Evolutionary conservation across 1,284 basidiomycete genomes (phyloP), one percentile per base, ranked within the genome.

Genomic region (Pterula multifida): DNA sequence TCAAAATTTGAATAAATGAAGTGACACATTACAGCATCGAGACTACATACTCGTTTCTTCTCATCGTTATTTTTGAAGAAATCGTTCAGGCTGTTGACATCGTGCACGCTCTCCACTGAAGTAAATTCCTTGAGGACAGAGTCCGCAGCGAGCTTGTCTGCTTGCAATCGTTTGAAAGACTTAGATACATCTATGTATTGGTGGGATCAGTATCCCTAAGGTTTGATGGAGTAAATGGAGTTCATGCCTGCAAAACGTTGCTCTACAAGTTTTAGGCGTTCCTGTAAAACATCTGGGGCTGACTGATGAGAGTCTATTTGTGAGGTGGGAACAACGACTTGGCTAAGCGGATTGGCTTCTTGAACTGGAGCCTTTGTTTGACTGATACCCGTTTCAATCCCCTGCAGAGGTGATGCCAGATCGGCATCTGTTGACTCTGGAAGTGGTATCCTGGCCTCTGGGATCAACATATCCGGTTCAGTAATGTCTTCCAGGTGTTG

Each of bases 81-180:
- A 48, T 86, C 82, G 23, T 81, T 78, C 26, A 96, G 67, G 3
- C 78, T 81, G 49, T 79, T 74, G 3, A 69, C 61, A 56, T 94
- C 85, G 28, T 73, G 68, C 11, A 85, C 70, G 19, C 77, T 78
- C 55, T 83, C 75, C 2, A 91, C 59, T 0, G 89, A 81, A 0
- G 88, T 88, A 3, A 85, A 62, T 53, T 89, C 86, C n/a, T 68
- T 73, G 45, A 95, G 63, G 2, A 90, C 65, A 25, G 68, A 65
- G 60, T 91, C 86, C n/a, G 79, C 82, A 3, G 80, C 79, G 21
- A 68, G 61, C 57, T 81, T 83, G 63, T 86, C 84, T 0, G 76
- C 74, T 55, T 85, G 85, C 21, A 89, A 65, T 54, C 75, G 70
- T 61, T 85, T 84, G 68, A 85, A 86, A 2, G 86, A 85, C 0